These are phyloP conservation scores for Cercospora sesami DNA, from an alignment of 2,329 filamentous ascomycete genomes.

Conservation along the genomic window DNA sequence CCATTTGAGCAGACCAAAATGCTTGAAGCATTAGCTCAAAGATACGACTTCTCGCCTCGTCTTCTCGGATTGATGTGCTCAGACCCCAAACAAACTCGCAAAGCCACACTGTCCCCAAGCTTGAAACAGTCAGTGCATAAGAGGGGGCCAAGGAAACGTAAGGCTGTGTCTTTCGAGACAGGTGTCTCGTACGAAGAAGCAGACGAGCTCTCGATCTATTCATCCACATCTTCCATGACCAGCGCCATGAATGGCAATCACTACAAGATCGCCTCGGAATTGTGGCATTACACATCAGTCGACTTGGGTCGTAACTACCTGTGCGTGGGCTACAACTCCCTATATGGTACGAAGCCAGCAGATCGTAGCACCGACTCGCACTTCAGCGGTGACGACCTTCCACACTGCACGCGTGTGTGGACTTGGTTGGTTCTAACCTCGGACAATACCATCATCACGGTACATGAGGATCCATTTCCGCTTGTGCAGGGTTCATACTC, in stretches of 20 bases:
- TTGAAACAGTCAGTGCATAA: constrained; percentile 17
- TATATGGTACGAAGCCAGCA: constrained; percentile 44
- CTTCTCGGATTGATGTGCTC: constrained; percentile 64
- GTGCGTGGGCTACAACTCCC: constrained; percentile 70
- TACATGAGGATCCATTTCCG: constrained; percentile 61
- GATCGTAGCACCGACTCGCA: background rate
- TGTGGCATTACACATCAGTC: constrained; percentile 74
- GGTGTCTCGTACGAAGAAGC: constrained; percentile 20
- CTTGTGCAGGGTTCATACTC: constrained; percentile 41
- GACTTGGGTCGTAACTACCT: constrained; percentile 69
- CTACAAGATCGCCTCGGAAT: constrained; percentile 64
- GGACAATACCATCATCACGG: constrained; percentile 69
- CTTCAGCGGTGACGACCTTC: constrained; percentile 17
- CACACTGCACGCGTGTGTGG: constrained; percentile 55
- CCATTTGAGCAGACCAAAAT: constrained; percentile 60
- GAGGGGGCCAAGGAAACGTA: constrained; percentile 13
- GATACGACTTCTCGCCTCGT: constrained; percentile 69
- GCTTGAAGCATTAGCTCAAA: constrained; percentile 58
- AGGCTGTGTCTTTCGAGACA: constrained; percentile 12
- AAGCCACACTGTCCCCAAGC: constrained; percentile 13
- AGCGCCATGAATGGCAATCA: constrained; percentile 44
- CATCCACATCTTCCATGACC: constrained; percentile 31
- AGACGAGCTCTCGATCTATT: constrained; percentile 35
- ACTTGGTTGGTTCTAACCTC: constrained; percentile 70
- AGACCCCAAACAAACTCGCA: constrained; percentile 47